phyloP scores from a whole-genome alignment of 2,329 filamentous ascomycete genomes.

The Pseudocercospora musae region DNA sequence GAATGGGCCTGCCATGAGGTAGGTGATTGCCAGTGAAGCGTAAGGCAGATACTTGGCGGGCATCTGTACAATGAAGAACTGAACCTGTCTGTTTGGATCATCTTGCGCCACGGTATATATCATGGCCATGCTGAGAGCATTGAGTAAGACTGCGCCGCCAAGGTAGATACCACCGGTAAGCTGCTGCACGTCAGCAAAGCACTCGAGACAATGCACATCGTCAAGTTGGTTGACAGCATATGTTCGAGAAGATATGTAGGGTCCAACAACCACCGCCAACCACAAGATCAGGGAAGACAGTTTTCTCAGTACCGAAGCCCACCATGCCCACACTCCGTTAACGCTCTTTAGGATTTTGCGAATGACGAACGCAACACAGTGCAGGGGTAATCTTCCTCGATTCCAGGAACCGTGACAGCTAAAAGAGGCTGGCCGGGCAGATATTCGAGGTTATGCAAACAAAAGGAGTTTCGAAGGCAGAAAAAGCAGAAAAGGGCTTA shows the following conservation, averaged over 20 bases:
- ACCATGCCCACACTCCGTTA: conserved; percentile 51
- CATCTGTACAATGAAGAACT: conserved; percentile 79
- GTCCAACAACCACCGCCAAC: conserved; percentile 57
- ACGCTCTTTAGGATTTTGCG: conserved; percentile 46
- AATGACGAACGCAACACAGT: conserved; percentile 50
- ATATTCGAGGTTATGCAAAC: conserved; percentile 55
- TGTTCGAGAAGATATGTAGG: conserved; percentile 53
- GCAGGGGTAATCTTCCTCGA: conserved; percentile 53
- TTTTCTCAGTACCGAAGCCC: conserved; percentile 53
- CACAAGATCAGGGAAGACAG: conserved; percentile 55
- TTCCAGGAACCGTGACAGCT: conserved; percentile 56
- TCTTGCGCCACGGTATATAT: conserved; percentile 84
- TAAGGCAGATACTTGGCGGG: conserved; percentile 78
- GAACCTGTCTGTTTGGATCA: conserved; percentile 70
- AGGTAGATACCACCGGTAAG: conserved; percentile 46
- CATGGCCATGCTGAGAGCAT: conserved; percentile 70
- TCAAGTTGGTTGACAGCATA: neutral
- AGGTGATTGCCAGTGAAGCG: conserved; percentile 70
- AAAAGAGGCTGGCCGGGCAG: conserved; percentile 51
- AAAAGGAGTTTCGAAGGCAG: conserved; percentile 21
- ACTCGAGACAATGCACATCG: conserved; percentile 2
- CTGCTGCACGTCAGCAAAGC: conserved; percentile 28
- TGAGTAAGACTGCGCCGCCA: conserved; percentile 51
- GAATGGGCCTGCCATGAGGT: conserved; percentile 62
- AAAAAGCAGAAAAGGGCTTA: conserved; percentile 52